Conservation (phyloP, 306 rosid species). For the Carpinus fangiana region DNA sequence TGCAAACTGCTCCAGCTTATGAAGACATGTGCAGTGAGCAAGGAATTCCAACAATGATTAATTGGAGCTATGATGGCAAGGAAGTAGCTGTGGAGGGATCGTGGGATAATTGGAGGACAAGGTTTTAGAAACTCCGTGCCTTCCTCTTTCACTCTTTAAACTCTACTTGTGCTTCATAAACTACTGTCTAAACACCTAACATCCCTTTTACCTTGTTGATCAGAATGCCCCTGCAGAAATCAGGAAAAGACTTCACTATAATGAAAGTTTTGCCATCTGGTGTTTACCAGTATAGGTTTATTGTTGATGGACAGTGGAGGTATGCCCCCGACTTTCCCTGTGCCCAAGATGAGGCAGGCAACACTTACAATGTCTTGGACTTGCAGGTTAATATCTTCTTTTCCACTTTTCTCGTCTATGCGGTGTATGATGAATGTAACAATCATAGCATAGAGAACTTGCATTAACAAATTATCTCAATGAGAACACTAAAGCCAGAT, state of each 20-base stretch:
- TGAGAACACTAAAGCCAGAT: slow-evolving; percentile 2
- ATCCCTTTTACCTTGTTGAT: slow-evolving; percentile 34
- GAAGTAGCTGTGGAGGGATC: slow-evolving; percentile 94
- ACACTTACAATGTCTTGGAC: slow-evolving; percentile 74
- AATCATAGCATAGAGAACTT: background rate
- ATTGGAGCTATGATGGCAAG: slow-evolving; percentile 88
- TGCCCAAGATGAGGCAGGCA: slow-evolving; percentile 80
- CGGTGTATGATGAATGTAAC: slow-evolving; percentile 16
- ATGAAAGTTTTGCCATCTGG: slow-evolving; percentile 98
- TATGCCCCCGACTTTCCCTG: slow-evolving; percentile 76
- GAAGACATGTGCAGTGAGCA: slow-evolving; percentile 71
- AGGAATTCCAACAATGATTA: slow-evolving; percentile 95
- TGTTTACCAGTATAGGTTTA: slow-evolving; percentile 91
- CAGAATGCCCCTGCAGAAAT: slow-evolving; percentile 84
- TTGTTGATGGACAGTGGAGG: slow-evolving; percentile 94
- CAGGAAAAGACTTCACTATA: slow-evolving; percentile 92
- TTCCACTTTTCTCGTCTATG: slow-evolving; percentile 7
- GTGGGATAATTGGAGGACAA: slow-evolving; percentile 94
- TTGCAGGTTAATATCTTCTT: slow-evolving; percentile 63
- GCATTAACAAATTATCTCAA: background rate
- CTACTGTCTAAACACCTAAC: slow-evolving; percentile 18
- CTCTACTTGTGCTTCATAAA: slow-evolving; percentile 13
- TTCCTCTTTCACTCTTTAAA: slow-evolving; percentile 10
- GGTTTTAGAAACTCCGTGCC: slow-evolving; percentile 42
- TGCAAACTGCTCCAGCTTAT: slow-evolving; percentile 55